Evolutionary conservation across 2,329 filamentous ascomycete species (phyloP), one percentile per base, ranked within the genome.

Genomic region (Emergomyces orientalis): DNA sequence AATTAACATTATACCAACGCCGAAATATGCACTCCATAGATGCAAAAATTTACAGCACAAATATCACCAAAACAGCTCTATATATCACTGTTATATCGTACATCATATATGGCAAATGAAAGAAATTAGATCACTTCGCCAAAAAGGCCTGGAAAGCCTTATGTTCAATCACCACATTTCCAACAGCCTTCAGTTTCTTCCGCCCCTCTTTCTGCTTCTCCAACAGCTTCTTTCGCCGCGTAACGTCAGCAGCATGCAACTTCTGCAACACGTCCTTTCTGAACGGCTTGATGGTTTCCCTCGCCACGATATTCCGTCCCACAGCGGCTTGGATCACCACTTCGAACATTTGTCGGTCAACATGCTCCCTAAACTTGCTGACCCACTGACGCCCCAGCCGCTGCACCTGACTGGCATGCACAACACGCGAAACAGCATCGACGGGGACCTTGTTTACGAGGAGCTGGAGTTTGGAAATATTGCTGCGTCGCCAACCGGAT

Each of bases 191-290:
- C 64, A 99, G 77, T 75, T 88, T 89, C 84, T 96, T 97, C 62
- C 91, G 83, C 0, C 94, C 94, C 68, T 92, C 92, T 78, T 99
- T 99, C 76, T 99, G 94, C 81, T 93, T 96, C 78, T 97, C 93
- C 13, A 99, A 77, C 67, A 99, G 76, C 76, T 99, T 99, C 71
- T 86, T 84, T 45, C 92, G 84, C 63, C 94, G 81, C 3, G 86
- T 86, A 19, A 96, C 84, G 77, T 99, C 94, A 65, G 88, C 89
- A 0, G 94, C 94, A 73, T 99, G 95, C 62, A 99, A 79, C 77
- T 97, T 97, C 8, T 88, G 88, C 63, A 96, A 78, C 2, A 99
- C 94, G 70, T 99, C 94, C 75, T 99, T 99, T 56, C 94, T 83
- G 76, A 96, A 99, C 0, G 94, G 91, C 79, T 97, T 97, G 73